A percentile compares a stretch with the other conserved stretches of the same genome.
Conservation (phyloP, 257 asterid genomes). For the Rubia yunnanensis region DNA sequence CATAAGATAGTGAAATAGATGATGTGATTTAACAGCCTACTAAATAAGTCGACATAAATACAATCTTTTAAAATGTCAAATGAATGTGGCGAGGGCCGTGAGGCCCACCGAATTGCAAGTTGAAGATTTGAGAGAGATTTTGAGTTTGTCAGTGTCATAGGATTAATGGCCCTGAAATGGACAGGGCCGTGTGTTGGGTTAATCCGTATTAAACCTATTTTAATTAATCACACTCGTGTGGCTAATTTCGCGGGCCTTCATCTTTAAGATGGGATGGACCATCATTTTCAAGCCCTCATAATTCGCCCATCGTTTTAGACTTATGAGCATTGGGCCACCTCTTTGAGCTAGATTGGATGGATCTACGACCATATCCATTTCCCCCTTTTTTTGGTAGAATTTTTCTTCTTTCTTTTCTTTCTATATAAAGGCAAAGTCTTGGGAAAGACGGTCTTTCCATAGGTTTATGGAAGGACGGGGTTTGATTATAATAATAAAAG, state of each 20-base stretch:
- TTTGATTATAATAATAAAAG: too few species aligned
- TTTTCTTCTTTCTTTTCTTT: too few species aligned
- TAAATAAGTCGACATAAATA: too few species aligned
- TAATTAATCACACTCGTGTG: conserved; percentile 5
- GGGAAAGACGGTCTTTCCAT: too few species aligned
- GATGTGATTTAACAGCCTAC: too few species aligned
- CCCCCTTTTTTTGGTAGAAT: background rate
- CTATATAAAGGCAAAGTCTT: too few species aligned
- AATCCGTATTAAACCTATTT: background rate
- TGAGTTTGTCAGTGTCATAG: conserved; percentile 14
- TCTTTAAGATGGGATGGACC: conserved; percentile 22
- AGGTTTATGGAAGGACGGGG: too few species aligned
- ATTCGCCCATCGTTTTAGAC: background rate
- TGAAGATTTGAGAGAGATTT: background rate
- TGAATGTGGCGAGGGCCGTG: background rate
- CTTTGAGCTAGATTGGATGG: conserved; percentile 2
- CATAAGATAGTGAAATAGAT: too few species aligned
- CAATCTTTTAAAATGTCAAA: background rate
- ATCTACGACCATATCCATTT: background rate
- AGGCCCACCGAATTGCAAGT: background rate
- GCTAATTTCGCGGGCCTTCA: conserved; percentile 16
- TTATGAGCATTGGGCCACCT: background rate
- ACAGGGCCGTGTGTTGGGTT: background rate
- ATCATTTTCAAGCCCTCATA: background rate
- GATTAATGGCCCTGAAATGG: background rate